Evolutionary conservation across 2,329 filamentous ascomycete species (phyloP).

Genomic region (Myotisia sp.): DNA sequence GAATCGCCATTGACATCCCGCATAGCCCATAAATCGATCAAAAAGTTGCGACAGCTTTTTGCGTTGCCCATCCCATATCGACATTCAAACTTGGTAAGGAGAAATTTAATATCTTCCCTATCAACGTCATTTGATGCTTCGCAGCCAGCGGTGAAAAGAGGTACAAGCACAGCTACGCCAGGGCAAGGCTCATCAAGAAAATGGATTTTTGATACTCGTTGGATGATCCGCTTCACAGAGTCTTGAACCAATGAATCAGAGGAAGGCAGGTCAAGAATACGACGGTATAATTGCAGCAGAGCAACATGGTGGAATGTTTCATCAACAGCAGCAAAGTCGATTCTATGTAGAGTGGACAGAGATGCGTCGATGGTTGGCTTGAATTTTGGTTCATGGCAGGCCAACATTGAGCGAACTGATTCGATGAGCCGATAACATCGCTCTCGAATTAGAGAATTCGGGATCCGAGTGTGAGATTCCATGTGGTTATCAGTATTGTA

Average conservation of each 20-base stretch:
- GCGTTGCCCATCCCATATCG: conserved; percentile 55
- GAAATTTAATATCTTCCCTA: conserved; percentile 36
- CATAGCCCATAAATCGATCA: conserved; percentile 44
- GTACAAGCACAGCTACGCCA: conserved; percentile 51
- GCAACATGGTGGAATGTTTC: conserved; percentile 13
- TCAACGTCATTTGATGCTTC: conserved; percentile 41
- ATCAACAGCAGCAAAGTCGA: conserved; percentile 11
- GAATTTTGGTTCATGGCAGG: conserved; percentile 9
- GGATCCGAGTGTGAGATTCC: conserved; percentile 1
- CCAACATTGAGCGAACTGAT: conserved; percentile 9
- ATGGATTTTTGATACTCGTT: conserved; percentile 9
- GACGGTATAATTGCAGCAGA: conserved; percentile 11
- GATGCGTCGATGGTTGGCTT: conserved; percentile 9
- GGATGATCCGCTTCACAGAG: conserved; percentile 11
- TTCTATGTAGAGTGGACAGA: conserved; percentile 9
- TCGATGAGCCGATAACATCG: conserved; percentile 10
- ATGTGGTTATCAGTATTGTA: neutral
- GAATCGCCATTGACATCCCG: conserved; percentile 10
- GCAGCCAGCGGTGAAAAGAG: conserved; percentile 49
- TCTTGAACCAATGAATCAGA: conserved; percentile 11
- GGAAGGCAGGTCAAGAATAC: conserved; percentile 11
- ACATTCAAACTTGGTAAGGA: conserved; percentile 41
- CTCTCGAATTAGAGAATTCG: conserved; percentile 6
- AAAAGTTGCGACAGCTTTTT: conserved; percentile 45
- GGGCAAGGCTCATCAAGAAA: conserved; percentile 28